phyloP scores from a whole-genome alignment of 1,139 yeast genomes.

The Candida sanyaensis region DNA sequence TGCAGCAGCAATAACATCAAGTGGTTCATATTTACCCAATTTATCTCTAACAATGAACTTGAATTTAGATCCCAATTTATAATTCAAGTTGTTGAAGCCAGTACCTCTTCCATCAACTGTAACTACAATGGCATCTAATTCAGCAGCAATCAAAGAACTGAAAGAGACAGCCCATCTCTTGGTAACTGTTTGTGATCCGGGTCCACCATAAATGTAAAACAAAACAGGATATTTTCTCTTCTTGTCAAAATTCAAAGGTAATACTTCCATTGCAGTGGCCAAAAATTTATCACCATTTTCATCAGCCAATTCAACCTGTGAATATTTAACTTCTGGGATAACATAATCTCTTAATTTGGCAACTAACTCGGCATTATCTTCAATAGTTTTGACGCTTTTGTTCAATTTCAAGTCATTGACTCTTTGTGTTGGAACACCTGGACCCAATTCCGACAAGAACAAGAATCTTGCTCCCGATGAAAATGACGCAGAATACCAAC shows the following conservation, averaged over 20 bases:
- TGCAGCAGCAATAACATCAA: constrained; percentile 73
- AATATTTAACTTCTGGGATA: constrained; percentile 49
- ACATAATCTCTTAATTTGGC: constrained; percentile 42
- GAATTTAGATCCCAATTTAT: constrained; percentile 43
- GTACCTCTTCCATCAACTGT: constrained; percentile 87
- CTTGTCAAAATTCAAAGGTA: constrained; percentile 63
- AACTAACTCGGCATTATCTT: constrained; percentile 47
- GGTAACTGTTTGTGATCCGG: constrained; percentile 72
- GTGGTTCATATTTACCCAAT: constrained; percentile 67
- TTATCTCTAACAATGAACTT: constrained; percentile 66
- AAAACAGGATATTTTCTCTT: constrained; percentile 63
- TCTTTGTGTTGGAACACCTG: constrained; percentile 65
- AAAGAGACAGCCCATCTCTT: constrained; percentile 57
- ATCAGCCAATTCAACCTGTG: constrained; percentile 51
- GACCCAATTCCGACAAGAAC: constrained; percentile 63
- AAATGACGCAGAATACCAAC: constrained; percentile 69
- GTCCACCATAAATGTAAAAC: constrained; percentile 79
- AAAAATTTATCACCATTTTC: constrained; percentile 39
- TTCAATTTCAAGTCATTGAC: constrained; percentile 53
- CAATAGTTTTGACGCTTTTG: constrained; percentile 40
- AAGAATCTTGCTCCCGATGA: constrained; percentile 68
- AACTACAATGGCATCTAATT: constrained; percentile 69
- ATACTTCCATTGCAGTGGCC: constrained; percentile 61
- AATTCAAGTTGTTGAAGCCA: constrained; percentile 55
- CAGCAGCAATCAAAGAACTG: constrained; percentile 67